Evolutionary conservation across 192 early-diverging fungal genomes (phyloP), one percentile per base, ranked within the genome.

Genomic region (Dispira simplex): DNA sequence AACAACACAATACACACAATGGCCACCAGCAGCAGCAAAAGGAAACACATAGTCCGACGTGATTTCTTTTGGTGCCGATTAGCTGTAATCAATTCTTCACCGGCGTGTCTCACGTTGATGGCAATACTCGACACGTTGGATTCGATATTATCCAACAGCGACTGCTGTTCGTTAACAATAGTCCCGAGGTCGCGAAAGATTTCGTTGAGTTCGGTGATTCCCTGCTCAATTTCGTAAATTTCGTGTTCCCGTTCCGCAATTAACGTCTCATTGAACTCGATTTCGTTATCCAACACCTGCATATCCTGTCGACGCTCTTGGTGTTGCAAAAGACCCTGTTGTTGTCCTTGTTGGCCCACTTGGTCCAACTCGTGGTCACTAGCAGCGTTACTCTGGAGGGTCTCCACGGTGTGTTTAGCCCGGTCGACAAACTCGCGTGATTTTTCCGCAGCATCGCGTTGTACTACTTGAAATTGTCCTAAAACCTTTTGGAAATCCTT

Each of bases 151-250:
- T 96, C 96, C 11, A 99, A 74, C 66, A 91, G 81, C 63, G 85
- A 86, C 66, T 92, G 89, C 80, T 99, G 96, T 70, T 99, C 95
- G 27, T 91, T 89, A n/a, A 99, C 95, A 65, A 99, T 81, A 5
- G 92, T 94, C 0, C 91, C 92, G 48, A 99, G 69, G 76, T 97
- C 93, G 63, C 93, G 74, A 71, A 99, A 99, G 64, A 99, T 91
- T 71, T 97, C 93, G 71, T 97, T 99, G 20, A 99, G 77, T 68
- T 97, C 92, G 6, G 80, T 82, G 53, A 97, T 97, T 23, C 90
- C 92, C 63, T 85, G 82, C 69, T 97, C 95, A 68, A 99, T 94
- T 51, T 88, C 89, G 54, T 81, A 79, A 23, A 99, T 85, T 63
- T 97, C 96, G 26, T 82, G 80, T 67, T 99, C 96, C 21, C 96